Evolutionary conservation across 129 eudicot genomes (phyloP).

Genomic region (Flaveria ramosissima): DNA sequence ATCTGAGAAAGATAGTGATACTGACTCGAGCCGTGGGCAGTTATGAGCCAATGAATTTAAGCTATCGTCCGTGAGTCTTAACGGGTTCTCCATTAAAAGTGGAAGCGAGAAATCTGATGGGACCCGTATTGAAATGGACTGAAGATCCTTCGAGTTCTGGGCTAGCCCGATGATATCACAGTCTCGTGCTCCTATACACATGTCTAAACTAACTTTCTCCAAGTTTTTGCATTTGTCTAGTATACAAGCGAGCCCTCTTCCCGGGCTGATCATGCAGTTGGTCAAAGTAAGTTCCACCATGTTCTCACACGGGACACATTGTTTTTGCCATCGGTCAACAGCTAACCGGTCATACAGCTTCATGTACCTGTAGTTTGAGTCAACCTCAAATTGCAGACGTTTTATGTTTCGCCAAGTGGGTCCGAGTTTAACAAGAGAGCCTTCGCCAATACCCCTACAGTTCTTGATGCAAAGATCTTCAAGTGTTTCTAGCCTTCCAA

Average conservation of each 20-base stretch:
- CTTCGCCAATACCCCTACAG: slow-evolving; percentile 87
- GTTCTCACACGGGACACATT: slow-evolving; percentile 66
- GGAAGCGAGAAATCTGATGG: slow-evolving; percentile 73
- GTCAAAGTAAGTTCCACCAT: slow-evolving; percentile 63
- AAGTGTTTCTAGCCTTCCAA: slow-evolving; percentile 64
- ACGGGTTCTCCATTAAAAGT: slow-evolving; percentile 53
- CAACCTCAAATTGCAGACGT: slow-evolving; percentile 64
- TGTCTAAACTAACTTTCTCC: slow-evolving; percentile 66
- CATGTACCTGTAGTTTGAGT: slow-evolving; percentile 70
- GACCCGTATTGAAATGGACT: slow-evolving; percentile 64
- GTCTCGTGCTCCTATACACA: slow-evolving; percentile 80
- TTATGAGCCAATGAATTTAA: slow-evolving; percentile 62
- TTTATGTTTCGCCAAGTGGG: slow-evolving; percentile 66
- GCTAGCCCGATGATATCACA: slow-evolving; percentile 60
- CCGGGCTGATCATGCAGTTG: slow-evolving; percentile 75
- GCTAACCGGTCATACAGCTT: slow-evolving; percentile 68
- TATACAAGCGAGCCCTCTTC: slow-evolving; percentile 86
- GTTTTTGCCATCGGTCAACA: slow-evolving; percentile 72
- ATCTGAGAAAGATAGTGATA: slow-evolving; percentile 57
- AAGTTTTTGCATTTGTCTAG: slow-evolving; percentile 70
- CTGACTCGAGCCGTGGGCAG: slow-evolving; percentile 61
- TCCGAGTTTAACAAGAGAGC: slow-evolving; percentile 67
- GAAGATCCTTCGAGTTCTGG: slow-evolving; percentile 54
- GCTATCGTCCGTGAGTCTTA: slow-evolving; percentile 69
- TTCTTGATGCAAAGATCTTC: slow-evolving; percentile 69